Conservation (phyloP, 441 rosid species). For the Aquilaria agallochum region DNA sequence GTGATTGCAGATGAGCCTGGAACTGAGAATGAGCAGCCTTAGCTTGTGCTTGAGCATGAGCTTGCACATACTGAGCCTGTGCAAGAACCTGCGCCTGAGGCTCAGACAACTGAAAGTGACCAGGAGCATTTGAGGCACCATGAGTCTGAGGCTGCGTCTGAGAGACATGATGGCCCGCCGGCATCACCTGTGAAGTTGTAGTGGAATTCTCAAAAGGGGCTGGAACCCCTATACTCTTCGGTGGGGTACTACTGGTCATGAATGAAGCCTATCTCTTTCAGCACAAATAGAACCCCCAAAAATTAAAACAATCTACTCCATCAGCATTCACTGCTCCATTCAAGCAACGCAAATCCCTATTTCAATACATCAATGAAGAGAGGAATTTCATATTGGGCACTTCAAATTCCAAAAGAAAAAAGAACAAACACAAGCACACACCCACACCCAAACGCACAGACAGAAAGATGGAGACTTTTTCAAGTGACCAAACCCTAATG, state of each 20-base stretch:
- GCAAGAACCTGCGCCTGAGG: constrained; percentile 51
- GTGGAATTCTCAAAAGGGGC: constrained; percentile 42
- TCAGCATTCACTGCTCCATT: constrained; percentile 5
- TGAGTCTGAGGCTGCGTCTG: constrained; percentile 45
- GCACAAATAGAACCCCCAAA: constrained; percentile 12
- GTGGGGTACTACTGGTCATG: constrained; percentile 38
- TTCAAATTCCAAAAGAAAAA: not conserved
- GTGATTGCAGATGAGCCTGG: constrained; percentile 44
- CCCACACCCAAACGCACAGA: too few species aligned
- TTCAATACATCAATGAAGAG: not conserved
- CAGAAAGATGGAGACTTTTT: too few species aligned
- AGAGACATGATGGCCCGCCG: constrained; percentile 34
- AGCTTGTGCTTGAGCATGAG: constrained; percentile 35
- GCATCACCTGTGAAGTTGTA: constrained; percentile 24
- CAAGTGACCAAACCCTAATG: too few species aligned
- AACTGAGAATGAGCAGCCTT: constrained; percentile 32
- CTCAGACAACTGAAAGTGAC: constrained; percentile 68
- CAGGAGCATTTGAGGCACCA: constrained; percentile 38
- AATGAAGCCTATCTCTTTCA: constrained; percentile 4
- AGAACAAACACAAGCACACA: not conserved
- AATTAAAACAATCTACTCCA: constrained; percentile 15
- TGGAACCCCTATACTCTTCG: constrained; percentile 30
- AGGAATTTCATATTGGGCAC: not conserved
- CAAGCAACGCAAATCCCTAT: not conserved
- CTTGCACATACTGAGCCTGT: constrained; percentile 43